Percentiles rank a stretch among this genome's conserved stretches.
Conservation (phyloP, 306 rosid genomes). For the Spatholobus suberectus region DNA sequence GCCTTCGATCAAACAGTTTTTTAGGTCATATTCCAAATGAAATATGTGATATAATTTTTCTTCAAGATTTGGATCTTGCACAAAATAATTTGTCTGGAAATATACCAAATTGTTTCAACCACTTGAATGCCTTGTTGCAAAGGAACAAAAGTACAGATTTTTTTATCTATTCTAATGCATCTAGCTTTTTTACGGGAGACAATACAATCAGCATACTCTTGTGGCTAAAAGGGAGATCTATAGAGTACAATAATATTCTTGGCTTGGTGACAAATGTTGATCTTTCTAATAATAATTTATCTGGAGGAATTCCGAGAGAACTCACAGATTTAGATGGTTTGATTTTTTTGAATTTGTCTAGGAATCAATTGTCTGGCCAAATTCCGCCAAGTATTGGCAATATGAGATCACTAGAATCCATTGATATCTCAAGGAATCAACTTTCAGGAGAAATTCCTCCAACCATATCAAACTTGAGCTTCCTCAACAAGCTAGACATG, state of each 20-base stretch:
- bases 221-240: background rate
- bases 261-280: background rate
- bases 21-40: background rate
- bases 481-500: slow-evolving; percentile 37
- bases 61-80: slow-evolving; percentile 39
- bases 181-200: too few species aligned
- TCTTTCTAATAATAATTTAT: background rate
- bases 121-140: slow-evolving; percentile 28
- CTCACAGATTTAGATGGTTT: background rate
- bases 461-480: slow-evolving; percentile 32
- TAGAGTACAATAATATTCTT: background rate
- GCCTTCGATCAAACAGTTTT: background rate
- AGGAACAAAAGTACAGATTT: background rate
- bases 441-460: slow-evolving; percentile 41
- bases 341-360: slow-evolving; percentile 39
- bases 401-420: slow-evolving; percentile 16
- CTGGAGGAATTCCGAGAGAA: background rate
- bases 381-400: slow-evolving; percentile 38
- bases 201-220: background rate
- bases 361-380: slow-evolving; percentile 34
- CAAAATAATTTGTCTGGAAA: slow-evolving; percentile 14
- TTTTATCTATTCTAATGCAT: background rate
- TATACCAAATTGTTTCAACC: slow-evolving; percentile 41
- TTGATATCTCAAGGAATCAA: slow-evolving; percentile 43
- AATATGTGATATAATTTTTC: background rate